phyloP scores from a whole-genome alignment of 257 asterid genomes.

The Solanum neorickii region DNA sequence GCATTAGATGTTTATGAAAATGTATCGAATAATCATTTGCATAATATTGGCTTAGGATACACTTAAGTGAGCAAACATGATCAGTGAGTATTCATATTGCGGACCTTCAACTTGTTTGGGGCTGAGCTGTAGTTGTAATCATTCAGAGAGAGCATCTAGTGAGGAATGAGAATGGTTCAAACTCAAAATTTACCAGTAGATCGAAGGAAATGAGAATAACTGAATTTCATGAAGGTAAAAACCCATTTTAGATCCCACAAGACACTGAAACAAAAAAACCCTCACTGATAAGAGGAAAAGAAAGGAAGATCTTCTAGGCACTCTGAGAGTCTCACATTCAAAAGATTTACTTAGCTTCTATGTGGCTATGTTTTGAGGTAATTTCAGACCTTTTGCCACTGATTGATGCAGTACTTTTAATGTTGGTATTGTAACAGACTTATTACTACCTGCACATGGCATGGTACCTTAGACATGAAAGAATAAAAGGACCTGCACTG shows the following conservation, averaged over 20 bases:
- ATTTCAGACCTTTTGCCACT: neutral
- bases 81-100: neutral
- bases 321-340: neutral
- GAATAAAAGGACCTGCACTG: neutral
- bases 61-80: neutral
- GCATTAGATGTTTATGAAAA: neutral
- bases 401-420: neutral
- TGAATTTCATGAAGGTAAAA: neutral
- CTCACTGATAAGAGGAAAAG: neutral
- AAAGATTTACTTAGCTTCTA: neutral
- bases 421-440: neutral
- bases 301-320: neutral
- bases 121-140: neutral
- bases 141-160: neutral
- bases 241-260: neutral
- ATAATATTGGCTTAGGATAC: neutral
- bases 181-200: neutral
- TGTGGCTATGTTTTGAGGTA: neutral
- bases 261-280: neutral
- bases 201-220: neutral
- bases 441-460: neutral
- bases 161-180: neutral
- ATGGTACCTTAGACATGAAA: neutral
- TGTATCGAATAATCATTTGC: neutral
- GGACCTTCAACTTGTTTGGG: neutral